phyloP scores from a whole-genome alignment of 306 rosid species.

The Abrus precatorius region DNA sequence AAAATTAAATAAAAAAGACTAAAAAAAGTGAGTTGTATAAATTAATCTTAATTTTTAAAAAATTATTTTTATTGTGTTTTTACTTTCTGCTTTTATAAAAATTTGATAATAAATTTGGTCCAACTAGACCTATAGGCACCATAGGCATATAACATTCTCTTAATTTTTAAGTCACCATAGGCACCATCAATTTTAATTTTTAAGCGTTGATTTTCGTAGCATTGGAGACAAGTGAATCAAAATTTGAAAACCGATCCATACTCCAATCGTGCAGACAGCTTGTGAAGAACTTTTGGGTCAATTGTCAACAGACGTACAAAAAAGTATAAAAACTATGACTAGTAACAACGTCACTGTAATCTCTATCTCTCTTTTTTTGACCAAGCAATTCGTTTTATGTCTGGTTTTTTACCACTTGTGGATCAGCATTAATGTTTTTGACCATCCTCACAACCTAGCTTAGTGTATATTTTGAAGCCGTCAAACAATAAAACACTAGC shows the following conservation, averaged over 20 bases:
- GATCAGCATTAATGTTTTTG: neutral
- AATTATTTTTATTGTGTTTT: too few relatives aligned
- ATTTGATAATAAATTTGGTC: too few relatives aligned
- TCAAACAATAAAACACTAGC: conserved; percentile 10
- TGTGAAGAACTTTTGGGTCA: conserved; percentile 42
- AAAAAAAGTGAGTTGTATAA: too few relatives aligned
- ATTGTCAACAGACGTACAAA: conserved; percentile 41
- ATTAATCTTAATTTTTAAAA: too few relatives aligned
- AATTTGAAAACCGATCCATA: neutral
- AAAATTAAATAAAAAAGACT: too few relatives aligned
- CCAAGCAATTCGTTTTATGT: neutral
- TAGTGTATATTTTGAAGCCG: neutral
- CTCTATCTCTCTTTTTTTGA: neutral
- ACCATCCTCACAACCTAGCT: neutral
- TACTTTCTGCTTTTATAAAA: too few relatives aligned
- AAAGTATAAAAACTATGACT: neutral
- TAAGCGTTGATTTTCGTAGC: neutral
- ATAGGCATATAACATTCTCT: too few relatives aligned
- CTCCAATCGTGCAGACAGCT: conserved; percentile 41
- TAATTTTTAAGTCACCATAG: neutral
- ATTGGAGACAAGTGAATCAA: neutral
- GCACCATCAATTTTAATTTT: neutral
- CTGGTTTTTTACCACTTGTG: neutral
- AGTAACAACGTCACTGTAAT: neutral
- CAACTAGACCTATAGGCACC: too few relatives aligned